Conservation (phyloP, 2,329 filamentous ascomycete species). For the Ascochyta clinopodiicola region DNA sequence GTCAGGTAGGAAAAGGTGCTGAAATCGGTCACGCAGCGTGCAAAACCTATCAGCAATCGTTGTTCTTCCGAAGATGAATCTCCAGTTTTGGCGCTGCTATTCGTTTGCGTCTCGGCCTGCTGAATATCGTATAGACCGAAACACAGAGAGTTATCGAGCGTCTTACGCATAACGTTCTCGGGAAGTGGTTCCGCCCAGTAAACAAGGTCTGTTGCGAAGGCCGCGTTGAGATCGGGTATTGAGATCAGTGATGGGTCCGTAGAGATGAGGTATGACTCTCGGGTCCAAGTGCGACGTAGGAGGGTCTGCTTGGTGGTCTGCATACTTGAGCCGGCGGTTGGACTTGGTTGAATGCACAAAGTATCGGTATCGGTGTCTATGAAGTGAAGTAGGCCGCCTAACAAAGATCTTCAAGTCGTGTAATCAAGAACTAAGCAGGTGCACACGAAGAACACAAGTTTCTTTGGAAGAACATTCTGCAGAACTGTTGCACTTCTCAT, state of each 20-base stretch:
- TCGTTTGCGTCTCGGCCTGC: no score
- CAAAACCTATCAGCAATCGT: slow-evolving; percentile 10
- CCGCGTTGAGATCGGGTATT: slow-evolving; percentile 11
- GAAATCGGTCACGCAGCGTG: slow-evolving; percentile 19
- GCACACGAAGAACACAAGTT: no score
- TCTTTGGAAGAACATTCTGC: no score
- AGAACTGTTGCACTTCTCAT: no score
- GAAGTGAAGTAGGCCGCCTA: no score
- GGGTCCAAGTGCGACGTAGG: slow-evolving; percentile 8
- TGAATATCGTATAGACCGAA: slow-evolving; percentile 14
- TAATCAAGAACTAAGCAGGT: no score
- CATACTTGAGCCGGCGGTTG: neutral
- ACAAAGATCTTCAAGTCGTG: no score
- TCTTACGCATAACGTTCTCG: slow-evolving; percentile 10
- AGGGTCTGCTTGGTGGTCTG: slow-evolving; percentile 2
- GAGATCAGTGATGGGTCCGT: slow-evolving; percentile 9
- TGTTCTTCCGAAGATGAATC: neutral
- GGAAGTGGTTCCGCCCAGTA: slow-evolving; percentile 17
- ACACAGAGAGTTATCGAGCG: slow-evolving; percentile 13
- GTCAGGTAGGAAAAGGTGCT: slow-evolving; percentile 16
- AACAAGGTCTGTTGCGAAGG: slow-evolving; percentile 13
- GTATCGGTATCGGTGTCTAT: no score
- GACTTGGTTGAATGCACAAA: neutral
- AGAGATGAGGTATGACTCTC: slow-evolving; percentile 15
- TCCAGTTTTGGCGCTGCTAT: no score